phyloP scores from a whole-genome alignment of 2,329 filamentous ascomycete genomes.

The Berkeleyomyces rouxiae region DNA sequence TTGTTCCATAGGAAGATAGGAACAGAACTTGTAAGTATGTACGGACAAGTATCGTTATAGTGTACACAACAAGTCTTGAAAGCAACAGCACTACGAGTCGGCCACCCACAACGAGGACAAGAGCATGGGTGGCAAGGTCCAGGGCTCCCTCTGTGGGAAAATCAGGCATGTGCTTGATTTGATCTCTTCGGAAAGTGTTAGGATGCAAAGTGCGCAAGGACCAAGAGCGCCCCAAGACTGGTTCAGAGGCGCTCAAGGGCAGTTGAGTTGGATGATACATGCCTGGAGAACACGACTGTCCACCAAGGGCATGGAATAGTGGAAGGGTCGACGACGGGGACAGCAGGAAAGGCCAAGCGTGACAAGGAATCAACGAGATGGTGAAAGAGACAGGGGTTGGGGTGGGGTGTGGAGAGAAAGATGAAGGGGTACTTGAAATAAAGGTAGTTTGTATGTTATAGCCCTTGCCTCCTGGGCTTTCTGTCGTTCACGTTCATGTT shows the following conservation, averaged over 20 bases:
- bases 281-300: not conserved
- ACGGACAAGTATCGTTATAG: not conserved
- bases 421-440: too few species aligned
- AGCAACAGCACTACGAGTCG: not conserved
- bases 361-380: not conserved
- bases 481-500: too few species aligned
- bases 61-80: not conserved
- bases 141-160: not conserved
- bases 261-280: not conserved
- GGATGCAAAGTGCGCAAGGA: constrained; percentile 1
- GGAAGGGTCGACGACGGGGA: not conserved
- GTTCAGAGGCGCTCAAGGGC: not conserved
- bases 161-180: not conserved
- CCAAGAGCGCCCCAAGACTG: not conserved
- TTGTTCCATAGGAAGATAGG: constrained; percentile 3
- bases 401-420: too few species aligned
- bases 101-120: not conserved
- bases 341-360: not conserved
- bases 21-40: not conserved
- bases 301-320: not conserved
- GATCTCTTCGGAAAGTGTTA: not conserved
- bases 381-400: not conserved
- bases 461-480: too few species aligned
- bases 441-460: too few species aligned
- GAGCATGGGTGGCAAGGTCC: constrained; percentile 1